Base-by-base conservation (phyloP, 2,329 filamentous ascomycete genomes). In the Thielaviopsis punctulata region DNA sequence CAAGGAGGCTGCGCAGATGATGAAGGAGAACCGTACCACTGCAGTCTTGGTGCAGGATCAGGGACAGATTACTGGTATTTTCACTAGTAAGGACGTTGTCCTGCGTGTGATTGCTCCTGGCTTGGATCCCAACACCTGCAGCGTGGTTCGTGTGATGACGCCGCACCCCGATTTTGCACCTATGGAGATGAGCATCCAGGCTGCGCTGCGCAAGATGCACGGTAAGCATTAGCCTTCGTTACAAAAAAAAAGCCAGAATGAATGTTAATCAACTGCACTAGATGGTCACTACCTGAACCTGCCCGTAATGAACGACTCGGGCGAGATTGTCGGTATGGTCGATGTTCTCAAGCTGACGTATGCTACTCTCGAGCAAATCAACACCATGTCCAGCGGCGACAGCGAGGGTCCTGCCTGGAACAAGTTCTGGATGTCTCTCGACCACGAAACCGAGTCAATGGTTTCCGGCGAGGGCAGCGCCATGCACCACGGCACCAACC, bases 21-120 rank as follows among this genome's bases (percentile, higher is more conserved):
- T 98, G 92, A 96, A 94, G 72, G 92, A 98, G 67, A 90, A 98
- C 69, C 92, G 94, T 68, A 98, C 92, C 18, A 98, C 92, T 15
- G 92, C 92, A 45, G 83, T 98, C 43, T 72, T 98, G 54, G 92
- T 98, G 15, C 89, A 95, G 68, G 92, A 98, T 65, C 87, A 95
- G 66, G 89, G 90, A 52, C 86, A 88, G 44, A 96, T 98, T 63
- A 98, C 92, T 51, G 92, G 92, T 69, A 98, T 98, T 64, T 98
- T 98, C 66, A 98, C 92, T 55, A 96, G 92, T 73, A 98, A 98
- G 72, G 92, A 98, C 69, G 90, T 98, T 49, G 92, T 98, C 55
- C 76, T 98, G 54, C 87, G 92, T 66, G 92, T 98, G 56, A 98
- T 98, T 69, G 92, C 92, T 52, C 92, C 92, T 48, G 92, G 92